Evolutionary conservation across 345 rosid genomes (phyloP).

Genomic region (Pugionium cornutum): DNA sequence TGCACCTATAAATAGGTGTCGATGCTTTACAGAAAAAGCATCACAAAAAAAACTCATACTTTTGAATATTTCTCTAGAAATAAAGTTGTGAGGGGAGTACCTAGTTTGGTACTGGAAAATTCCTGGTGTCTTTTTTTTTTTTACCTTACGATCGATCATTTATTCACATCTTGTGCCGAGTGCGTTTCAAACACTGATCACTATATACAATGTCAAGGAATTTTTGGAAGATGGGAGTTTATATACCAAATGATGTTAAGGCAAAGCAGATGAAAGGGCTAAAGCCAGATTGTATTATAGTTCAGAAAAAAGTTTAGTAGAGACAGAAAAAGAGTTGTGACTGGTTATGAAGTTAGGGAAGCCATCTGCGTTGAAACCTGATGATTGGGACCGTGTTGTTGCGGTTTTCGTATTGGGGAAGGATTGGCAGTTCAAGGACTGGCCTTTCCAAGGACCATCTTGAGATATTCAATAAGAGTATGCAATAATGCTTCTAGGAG

Average conservation of each 20-base stretch:
- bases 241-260: constrained; percentile 79
- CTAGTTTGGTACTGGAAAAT: too few species aligned
- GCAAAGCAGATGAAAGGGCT: constrained; percentile 84
- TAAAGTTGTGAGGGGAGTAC: too few species aligned
- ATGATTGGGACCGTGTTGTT: constrained; percentile 96
- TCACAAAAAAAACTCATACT: too few species aligned
- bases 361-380: constrained; percentile 74
- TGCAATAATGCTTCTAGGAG: constrained; percentile 28
- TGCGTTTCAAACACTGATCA: constrained; percentile 86
- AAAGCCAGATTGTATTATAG: constrained; percentile 87
- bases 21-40: too few species aligned
- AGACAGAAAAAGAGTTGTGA: constrained; percentile 78
- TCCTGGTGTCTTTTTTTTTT: too few species aligned
- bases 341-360: constrained; percentile 97
- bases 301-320: constrained; percentile 94
- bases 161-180: constrained; percentile 91
- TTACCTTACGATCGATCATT: too few species aligned
- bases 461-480: constrained; percentile 90
- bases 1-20: too few species aligned
- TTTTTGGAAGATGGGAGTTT: constrained; percentile 88
- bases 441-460: constrained; percentile 96
- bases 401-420: constrained; percentile 91
- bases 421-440: constrained; percentile 99
- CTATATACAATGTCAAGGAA: constrained; percentile 91
- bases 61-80: too few species aligned